Conservation (phyloP, 495 filamentous ascomycete species). For the Neurospora sp. region DNA sequence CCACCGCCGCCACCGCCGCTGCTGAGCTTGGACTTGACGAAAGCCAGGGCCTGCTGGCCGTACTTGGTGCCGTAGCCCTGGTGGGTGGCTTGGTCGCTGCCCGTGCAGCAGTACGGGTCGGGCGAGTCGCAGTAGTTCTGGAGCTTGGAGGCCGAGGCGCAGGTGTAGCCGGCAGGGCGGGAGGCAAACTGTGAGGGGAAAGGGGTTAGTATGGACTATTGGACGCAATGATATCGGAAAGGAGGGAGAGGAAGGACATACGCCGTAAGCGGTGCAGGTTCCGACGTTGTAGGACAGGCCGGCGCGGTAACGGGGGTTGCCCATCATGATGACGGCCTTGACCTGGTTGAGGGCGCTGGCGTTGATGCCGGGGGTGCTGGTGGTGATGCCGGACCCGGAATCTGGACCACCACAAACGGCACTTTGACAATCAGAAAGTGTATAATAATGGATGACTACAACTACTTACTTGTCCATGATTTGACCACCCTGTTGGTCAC, state of each 20-base stretch:
- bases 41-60: slow-evolving; percentile 44
- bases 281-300: slow-evolving; percentile 53
- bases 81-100: slow-evolving; percentile 45
- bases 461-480: slow-evolving; percentile 43
- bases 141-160: slow-evolving; percentile 41
- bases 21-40: slow-evolving; percentile 38
- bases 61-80: slow-evolving; percentile 50
- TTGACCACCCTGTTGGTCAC: slow-evolving; percentile 41
- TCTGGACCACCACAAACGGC: slow-evolving; percentile 50
- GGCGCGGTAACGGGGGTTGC: slow-evolving; percentile 42
- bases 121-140: slow-evolving; percentile 52
- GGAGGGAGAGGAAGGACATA: slow-evolving; percentile 25
- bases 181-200: slow-evolving; percentile 36
- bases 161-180: slow-evolving; percentile 44
- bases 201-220: slow-evolving; percentile 1
- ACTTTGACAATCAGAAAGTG: not conserved
- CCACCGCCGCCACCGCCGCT: not conserved
- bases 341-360: slow-evolving; percentile 30
- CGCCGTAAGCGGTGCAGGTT: slow-evolving; percentile 46
- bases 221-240: not conserved
- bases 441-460: no score
- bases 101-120: slow-evolving; percentile 57
- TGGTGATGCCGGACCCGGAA: slow-evolving; percentile 10
- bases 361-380: slow-evolving; percentile 27
- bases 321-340: slow-evolving; percentile 54